Conservation (phyloP, 495 filamentous ascomycete genomes). For the Trichoderma gamsii region DNA sequence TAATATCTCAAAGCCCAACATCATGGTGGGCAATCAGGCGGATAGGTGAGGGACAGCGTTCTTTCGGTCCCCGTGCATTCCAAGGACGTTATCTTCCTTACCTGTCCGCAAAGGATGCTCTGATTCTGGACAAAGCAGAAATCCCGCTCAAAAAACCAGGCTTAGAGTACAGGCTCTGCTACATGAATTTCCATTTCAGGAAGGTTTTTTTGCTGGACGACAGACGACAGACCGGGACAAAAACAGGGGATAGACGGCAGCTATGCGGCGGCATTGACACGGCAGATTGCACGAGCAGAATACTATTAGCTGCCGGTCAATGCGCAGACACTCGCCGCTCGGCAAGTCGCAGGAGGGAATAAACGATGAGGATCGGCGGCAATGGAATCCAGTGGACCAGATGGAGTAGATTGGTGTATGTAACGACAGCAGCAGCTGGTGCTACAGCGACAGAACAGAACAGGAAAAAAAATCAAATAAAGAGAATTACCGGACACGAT, state of each 20-base stretch:
- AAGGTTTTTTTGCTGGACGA: neutral
- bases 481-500: neutral
- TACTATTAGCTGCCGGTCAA: neutral
- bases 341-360: neutral
- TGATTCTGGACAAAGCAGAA: neutral
- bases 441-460: neutral
- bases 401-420: neutral
- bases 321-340: constrained; percentile 1
- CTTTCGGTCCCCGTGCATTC: neutral
- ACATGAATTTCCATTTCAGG: neutral
- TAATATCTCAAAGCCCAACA: neutral
- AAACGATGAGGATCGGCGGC: constrained; percentile 6
- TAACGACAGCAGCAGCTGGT: neutral
- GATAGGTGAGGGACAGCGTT: neutral
- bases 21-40: neutral
- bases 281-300: neutral
- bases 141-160: neutral
- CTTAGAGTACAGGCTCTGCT: neutral
- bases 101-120: neutral
- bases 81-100: neutral
- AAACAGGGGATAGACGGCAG: neutral
- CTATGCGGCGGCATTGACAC: neutral
- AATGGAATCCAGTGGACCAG: constrained; percentile 3
- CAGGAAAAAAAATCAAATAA: neutral
- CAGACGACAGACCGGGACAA: neutral